A percentile compares a stretch with the other conserved stretches of the same genome.
phyloP scores from a whole-genome alignment of 805 yeast genomes.

The Dipodascus albidus region DNA sequence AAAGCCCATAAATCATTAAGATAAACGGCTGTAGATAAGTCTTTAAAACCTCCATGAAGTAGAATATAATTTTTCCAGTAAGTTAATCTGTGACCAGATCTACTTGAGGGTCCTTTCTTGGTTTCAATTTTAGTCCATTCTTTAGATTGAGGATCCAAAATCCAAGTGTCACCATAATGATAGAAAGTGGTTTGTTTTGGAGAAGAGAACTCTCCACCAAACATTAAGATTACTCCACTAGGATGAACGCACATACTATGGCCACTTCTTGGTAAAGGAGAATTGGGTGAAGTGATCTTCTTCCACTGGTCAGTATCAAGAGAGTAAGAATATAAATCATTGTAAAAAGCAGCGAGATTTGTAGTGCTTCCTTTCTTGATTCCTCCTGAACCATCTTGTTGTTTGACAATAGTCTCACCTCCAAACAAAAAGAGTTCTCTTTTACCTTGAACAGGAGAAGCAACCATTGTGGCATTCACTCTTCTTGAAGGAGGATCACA shows the following conservation, averaged over 20 bases:
- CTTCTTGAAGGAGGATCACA: constrained; percentile 55
- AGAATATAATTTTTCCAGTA: constrained; percentile 86
- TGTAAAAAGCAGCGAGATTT: constrained; percentile 42
- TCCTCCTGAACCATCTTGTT: constrained; percentile 30
- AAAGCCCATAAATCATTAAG: constrained; percentile 84
- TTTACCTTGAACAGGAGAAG: constrained; percentile 65
- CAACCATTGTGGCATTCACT: constrained; percentile 61
- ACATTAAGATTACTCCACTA: constrained; percentile 70
- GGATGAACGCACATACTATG: constrained; percentile 93
- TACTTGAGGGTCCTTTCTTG: constrained; percentile 59
- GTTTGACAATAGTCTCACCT: constrained; percentile 55
- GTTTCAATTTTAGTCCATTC: constrained; percentile 85
- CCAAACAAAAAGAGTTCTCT: constrained; percentile 79
- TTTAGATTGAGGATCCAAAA: constrained; percentile 68
- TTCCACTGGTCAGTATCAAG: constrained; percentile 78
- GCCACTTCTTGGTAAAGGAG: constrained; percentile 88
- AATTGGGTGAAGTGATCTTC: constrained; percentile 61
- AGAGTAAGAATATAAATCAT: constrained; percentile 65
- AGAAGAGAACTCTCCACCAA: constrained; percentile 95
- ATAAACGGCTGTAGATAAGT: constrained; percentile 74
- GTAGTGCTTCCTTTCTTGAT: background rate
- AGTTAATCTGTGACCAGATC: constrained; percentile 88
- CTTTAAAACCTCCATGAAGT: constrained; percentile 87
- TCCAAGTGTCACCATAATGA: constrained; percentile 95
- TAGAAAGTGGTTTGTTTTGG: constrained; percentile 94